These are phyloP conservation scores for Rhizophagus clarus DNA, from an alignment of 192 early-diverging fungal genomes.

Conservation along the genomic window DNA sequence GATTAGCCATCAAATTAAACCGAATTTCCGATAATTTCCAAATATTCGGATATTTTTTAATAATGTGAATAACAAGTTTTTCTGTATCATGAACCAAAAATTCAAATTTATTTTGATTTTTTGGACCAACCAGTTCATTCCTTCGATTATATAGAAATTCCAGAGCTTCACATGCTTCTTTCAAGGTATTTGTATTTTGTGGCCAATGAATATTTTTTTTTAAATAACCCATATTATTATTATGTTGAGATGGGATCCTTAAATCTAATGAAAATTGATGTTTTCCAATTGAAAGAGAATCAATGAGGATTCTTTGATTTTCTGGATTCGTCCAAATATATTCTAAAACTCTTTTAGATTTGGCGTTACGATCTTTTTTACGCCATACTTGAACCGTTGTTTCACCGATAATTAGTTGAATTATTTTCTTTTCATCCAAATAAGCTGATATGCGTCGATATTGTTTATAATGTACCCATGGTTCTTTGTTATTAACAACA, in stretches of 20 bases:
- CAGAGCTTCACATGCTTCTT: not conserved
- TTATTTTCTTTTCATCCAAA: not conserved
- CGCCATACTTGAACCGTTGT: not conserved
- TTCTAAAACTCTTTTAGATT: not conserved
- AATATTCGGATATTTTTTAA: not conserved
- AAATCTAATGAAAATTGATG: not conserved
- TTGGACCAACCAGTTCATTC: not conserved
- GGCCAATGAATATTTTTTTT: not conserved
- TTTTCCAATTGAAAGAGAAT: not conserved
- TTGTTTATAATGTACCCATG: not conserved
- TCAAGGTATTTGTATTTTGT: not conserved
- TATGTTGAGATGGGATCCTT: not conserved
- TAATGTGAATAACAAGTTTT: not conserved
- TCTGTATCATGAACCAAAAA: not conserved
- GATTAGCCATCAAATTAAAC: not conserved
- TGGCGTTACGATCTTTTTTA: not conserved
- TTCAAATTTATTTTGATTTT: not conserved
- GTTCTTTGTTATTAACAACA: not conserved
- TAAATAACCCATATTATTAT: not conserved
- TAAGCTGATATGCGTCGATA: not conserved
- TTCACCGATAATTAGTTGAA: not conserved
- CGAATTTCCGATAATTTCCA: not conserved
- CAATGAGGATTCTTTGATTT: not conserved
- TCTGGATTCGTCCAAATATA: not conserved
- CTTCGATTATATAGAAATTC: not conserved